A percentile compares a stretch with the other conserved stretches of the same genome.
These are phyloP conservation scores for Xanthoparmelia taractica DNA, from an alignment of 495 filamentous ascomycete species.

Conservation along the genomic window DNA sequence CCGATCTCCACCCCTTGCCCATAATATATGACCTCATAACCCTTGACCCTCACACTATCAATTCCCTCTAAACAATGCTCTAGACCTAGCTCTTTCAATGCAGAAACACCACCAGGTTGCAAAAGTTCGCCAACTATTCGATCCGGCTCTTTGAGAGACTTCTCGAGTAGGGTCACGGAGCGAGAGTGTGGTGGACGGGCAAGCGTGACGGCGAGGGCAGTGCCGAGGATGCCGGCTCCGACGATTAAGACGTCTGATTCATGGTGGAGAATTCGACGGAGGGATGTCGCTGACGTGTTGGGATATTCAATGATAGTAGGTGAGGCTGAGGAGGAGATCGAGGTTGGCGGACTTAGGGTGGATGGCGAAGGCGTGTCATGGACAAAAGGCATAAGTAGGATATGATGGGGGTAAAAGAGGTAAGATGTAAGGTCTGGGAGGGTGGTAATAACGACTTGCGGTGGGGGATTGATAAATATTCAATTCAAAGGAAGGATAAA, in stretches of 20 bases:
- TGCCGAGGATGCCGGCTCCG: constrained; percentile 84
- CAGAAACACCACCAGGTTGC: constrained; percentile 82
- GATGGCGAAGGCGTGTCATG: constrained; percentile 15
- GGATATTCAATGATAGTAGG: constrained; percentile 5
- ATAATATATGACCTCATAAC: constrained; percentile 83
- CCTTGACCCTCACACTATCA: constrained; percentile 71
- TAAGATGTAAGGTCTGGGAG: neutral
- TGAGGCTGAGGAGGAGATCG: constrained; percentile 15
- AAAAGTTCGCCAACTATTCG: constrained; percentile 93
- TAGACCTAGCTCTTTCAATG: constrained; percentile 74
- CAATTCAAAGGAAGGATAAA: no score
- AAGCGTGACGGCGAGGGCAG: constrained; percentile 75
- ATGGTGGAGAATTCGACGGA: constrained; percentile 45
- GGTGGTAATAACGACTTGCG: neutral
- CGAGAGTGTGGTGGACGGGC: constrained; percentile 78
- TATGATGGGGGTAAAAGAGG: neutral
- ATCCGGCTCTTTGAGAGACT: constrained; percentile 85
- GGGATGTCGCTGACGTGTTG: constrained; percentile 24
- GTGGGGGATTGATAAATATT: neutral
- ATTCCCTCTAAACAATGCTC: constrained; percentile 79
- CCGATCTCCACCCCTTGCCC: constrained; percentile 69
- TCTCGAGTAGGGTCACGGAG: constrained; percentile 84
- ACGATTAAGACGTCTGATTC: constrained; percentile 78
- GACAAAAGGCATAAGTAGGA: constrained; percentile 12
- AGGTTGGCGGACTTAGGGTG: constrained; percentile 27